Evolutionary conservation across 2,329 filamentous ascomycete genomes (phyloP).

Genomic region (Diaporthe ampelina): DNA sequence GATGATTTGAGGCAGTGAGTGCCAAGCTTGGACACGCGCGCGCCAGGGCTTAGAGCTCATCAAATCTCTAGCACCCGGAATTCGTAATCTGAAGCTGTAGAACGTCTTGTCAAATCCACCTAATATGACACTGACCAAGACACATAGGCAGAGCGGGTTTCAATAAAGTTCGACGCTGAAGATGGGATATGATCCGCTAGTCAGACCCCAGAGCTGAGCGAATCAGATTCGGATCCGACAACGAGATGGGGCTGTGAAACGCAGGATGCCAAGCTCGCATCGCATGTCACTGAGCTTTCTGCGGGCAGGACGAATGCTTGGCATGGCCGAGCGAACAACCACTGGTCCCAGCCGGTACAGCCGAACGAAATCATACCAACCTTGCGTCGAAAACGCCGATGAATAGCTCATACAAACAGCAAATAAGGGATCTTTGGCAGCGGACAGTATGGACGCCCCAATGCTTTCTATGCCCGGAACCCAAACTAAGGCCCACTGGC

Average conservation of each 20-base stretch:
- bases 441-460: neutral
- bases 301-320: neutral
- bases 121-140: neutral
- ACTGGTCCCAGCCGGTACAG: neutral
- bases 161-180: neutral
- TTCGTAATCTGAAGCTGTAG: neutral
- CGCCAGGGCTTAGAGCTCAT: neutral
- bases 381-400: neutral
- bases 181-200: neutral
- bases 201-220: neutral
- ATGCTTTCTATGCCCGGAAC: neutral
- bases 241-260: constrained; percentile 6
- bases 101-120: no score
- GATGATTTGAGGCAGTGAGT: neutral
- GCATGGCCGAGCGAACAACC: neutral
- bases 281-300: neutral
- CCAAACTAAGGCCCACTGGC: no score
- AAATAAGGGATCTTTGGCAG: neutral
- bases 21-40: neutral
- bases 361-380: neutral
- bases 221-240: constrained; percentile 15
- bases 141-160: neutral
- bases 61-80: neutral
- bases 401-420: neutral
- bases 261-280: neutral